Conservation (phyloP, 495 filamentous ascomycete genomes). For the Tuber melanosporum region DNA sequence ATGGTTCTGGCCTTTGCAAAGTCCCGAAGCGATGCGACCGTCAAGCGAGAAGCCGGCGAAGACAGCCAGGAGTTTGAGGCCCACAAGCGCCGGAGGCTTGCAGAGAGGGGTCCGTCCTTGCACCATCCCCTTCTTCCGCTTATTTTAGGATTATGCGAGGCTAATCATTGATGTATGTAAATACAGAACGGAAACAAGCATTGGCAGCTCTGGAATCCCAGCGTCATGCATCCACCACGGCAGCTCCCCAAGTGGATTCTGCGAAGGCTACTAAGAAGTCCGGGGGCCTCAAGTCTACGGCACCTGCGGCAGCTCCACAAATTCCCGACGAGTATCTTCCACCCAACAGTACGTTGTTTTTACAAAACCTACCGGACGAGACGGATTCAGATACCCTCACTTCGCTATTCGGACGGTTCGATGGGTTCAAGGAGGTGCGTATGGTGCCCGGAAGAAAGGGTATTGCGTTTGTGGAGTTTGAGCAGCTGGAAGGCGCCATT, state of each 20-base stretch:
- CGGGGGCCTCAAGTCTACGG: slow-evolving; percentile 69
- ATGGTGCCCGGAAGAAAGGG: slow-evolving; percentile 78
- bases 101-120: slow-evolving; percentile 71
- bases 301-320: slow-evolving; percentile 61
- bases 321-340: slow-evolving; percentile 96
- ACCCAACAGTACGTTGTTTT: slow-evolving; percentile 95
- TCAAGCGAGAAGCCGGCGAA: slow-evolving; percentile 60
- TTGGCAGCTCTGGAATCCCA: slow-evolving; percentile 72
- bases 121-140: background rate
- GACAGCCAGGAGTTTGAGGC: slow-evolving; percentile 67
- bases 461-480: slow-evolving; percentile 96
- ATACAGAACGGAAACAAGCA: slow-evolving; percentile 82
- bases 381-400: slow-evolving; percentile 72
- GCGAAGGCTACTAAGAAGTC: slow-evolving; percentile 51
- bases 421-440: slow-evolving; percentile 90
- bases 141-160: background rate
- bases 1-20: slow-evolving; percentile 83
- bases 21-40: slow-evolving; percentile 81
- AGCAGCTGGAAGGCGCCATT: slow-evolving; percentile 80
- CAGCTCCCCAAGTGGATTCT: slow-evolving; percentile 52
- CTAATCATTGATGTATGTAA: slow-evolving; percentile 5
- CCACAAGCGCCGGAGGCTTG: slow-evolving; percentile 77
- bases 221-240: slow-evolving; percentile 66
- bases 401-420: slow-evolving; percentile 77
- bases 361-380: slow-evolving; percentile 85